Conservation (phyloP, 768 basidiomycete species). For the Leccinum fibrillosum region DNA sequence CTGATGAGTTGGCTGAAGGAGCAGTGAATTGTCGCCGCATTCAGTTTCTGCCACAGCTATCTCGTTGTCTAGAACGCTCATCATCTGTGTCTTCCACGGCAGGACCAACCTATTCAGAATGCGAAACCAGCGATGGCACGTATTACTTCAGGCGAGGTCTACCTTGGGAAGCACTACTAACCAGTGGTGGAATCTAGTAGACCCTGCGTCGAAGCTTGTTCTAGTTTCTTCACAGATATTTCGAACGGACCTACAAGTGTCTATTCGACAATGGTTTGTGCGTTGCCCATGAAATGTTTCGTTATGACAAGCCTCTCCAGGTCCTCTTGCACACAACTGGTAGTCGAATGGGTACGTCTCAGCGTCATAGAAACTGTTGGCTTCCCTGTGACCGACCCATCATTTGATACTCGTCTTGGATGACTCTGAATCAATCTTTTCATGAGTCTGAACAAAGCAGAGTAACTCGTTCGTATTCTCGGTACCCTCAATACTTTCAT, state of each 20-base stretch:
- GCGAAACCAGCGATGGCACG: neutral
- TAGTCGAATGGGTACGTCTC: neutral
- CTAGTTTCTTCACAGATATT: neutral
- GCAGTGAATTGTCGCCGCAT: neutral
- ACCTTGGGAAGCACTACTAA: neutral
- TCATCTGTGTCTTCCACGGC: neutral
- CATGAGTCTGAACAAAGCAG: neutral
- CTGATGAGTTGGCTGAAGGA: conserved; percentile 36
- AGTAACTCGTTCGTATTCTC: neutral
- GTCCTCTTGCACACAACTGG: neutral
- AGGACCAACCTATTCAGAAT: neutral
- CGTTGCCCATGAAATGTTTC: neutral
- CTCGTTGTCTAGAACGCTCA: neutral
- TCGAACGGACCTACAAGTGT: neutral
- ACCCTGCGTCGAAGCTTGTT: neutral
- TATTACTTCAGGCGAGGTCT: no score
- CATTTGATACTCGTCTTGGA: neutral
- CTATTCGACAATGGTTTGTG: neutral
- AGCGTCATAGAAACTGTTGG: neutral
- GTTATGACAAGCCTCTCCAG: neutral
- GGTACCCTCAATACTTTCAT: neutral
- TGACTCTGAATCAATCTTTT: no score
- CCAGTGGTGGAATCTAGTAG: neutral
- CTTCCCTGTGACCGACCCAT: neutral
- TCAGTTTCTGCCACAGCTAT: neutral